phyloP scores from a whole-genome alignment of 805 yeast genomes.

The Wickerhamomyces bisporus region DNA sequence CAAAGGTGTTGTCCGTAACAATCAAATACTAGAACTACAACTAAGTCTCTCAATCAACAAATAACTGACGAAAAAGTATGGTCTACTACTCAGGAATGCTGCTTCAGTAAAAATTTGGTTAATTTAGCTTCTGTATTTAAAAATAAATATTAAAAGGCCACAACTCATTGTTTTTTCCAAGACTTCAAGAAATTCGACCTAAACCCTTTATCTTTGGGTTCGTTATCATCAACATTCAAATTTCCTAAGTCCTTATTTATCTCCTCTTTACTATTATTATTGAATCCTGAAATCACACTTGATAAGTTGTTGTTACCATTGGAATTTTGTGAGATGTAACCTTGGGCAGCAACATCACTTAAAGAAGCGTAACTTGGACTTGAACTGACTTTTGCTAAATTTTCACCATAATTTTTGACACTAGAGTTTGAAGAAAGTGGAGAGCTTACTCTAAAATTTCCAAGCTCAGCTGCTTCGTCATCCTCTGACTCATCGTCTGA shows the following conservation, averaged over 20 bases:
- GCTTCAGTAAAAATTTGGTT: no score
- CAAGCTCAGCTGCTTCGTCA: constrained; percentile 1
- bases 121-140: no score
- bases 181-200: constrained; percentile 16
- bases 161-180: constrained; percentile 19
- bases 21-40: no score
- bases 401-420: constrained; percentile 2
- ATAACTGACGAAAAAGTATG: no score
- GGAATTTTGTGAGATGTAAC: constrained; percentile 26
- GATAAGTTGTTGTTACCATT: constrained; percentile 5
- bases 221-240: constrained; percentile 7
- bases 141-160: no score
- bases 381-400: constrained; percentile 15
- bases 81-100: no score
- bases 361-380: constrained; percentile 40
- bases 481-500: constrained; percentile 27
- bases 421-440: constrained; percentile 3
- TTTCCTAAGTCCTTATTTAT: constrained; percentile 16
- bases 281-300: constrained; percentile 3
- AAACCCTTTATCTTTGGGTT: constrained; percentile 7
- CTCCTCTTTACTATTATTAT: constrained; percentile 3
- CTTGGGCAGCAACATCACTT: constrained; percentile 47
- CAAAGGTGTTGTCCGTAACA: no score
- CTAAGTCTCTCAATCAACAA: no score
- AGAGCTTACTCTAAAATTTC: not conserved